These are phyloP conservation scores for Toxicodendron radicans DNA, from an alignment of 345 rosid species.

Conservation along the genomic window DNA sequence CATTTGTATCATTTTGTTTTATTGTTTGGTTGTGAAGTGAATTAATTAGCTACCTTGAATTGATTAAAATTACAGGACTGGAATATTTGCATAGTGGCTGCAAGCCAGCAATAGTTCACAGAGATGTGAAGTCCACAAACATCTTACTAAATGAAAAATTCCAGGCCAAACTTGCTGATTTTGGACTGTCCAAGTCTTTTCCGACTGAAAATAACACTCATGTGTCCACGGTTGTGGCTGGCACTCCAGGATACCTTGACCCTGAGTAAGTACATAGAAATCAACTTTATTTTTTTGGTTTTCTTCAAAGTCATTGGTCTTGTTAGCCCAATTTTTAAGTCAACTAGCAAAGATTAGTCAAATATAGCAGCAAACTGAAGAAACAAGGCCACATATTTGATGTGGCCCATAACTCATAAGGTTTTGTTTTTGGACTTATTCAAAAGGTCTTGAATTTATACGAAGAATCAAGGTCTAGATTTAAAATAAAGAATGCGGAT, in stretches of 20 bases:
- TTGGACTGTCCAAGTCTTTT: slow-evolving; percentile 32
- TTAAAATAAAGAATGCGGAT: no score
- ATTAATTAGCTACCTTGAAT: no score
- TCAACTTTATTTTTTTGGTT: no score
- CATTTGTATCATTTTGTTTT: not conserved
- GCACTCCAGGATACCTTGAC: slow-evolving; percentile 52
- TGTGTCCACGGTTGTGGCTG: slow-evolving; percentile 43
- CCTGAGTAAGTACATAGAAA: slow-evolving; percentile 19
- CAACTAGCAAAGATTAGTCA: no score
- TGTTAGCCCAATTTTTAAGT: not conserved
- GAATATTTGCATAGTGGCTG: slow-evolving; percentile 32
- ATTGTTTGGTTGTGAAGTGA: not conserved
- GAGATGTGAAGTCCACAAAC: slow-evolving; percentile 42
- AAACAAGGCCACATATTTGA: not conserved
- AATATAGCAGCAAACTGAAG: not conserved
- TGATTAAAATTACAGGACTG: slow-evolving; percentile 25
- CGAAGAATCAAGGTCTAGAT: not conserved
- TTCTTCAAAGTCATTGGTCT: slow-evolving; percentile 14
- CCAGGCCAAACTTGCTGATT: slow-evolving; percentile 31
- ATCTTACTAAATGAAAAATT: slow-evolving; percentile 32
- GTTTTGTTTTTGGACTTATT: no score
- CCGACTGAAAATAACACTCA: slow-evolving; percentile 32
- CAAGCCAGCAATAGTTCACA: slow-evolving; percentile 20
- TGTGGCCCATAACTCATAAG: no score
- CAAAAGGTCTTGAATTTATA: not conserved